Conservation (phyloP, 2,329 filamentous ascomycete species). For the Septoria linicola region DNA sequence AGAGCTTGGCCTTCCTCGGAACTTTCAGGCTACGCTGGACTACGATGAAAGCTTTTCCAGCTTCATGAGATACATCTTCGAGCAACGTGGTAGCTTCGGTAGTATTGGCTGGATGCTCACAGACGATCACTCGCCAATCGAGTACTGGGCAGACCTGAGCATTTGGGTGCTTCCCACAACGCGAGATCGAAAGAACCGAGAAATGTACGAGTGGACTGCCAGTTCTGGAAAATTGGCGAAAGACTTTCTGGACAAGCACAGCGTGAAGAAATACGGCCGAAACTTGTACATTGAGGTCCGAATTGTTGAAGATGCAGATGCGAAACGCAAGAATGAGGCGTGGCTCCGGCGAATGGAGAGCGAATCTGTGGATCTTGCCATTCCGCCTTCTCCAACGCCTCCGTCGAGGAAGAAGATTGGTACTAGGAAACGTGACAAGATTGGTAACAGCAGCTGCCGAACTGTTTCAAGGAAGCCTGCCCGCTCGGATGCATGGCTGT, state of each 20-base stretch:
- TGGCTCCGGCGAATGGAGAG: neutral
- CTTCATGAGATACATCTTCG: slow-evolving; percentile 1
- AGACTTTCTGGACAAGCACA: slow-evolving; percentile 1
- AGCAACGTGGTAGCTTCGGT: neutral
- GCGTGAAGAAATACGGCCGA: neutral
- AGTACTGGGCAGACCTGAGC: slow-evolving; percentile 4
- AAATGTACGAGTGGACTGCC: neutral
- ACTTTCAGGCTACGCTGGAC: neutral
- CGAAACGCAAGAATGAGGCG: neutral
- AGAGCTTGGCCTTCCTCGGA: neutral
- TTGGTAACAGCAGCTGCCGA: no score
- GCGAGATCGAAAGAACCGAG: neutral
- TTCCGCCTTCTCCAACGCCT: neutral
- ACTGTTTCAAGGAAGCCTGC: no score
- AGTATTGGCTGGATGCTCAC: neutral
- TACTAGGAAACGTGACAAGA: neutral
- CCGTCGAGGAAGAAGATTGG: neutral
- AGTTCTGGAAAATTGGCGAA: neutral
- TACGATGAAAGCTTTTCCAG: neutral
- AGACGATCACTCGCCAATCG: neutral
- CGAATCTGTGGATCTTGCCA: neutral
- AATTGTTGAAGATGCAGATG: slow-evolving; percentile 2
- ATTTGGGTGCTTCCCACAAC: neutral
- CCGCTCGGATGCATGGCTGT: no score
- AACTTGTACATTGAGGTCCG: slow-evolving; percentile 3